These are phyloP conservation scores for Gyromitra esculenta DNA, from an alignment of 2,329 filamentous ascomycete genomes.

Conservation along the genomic window DNA sequence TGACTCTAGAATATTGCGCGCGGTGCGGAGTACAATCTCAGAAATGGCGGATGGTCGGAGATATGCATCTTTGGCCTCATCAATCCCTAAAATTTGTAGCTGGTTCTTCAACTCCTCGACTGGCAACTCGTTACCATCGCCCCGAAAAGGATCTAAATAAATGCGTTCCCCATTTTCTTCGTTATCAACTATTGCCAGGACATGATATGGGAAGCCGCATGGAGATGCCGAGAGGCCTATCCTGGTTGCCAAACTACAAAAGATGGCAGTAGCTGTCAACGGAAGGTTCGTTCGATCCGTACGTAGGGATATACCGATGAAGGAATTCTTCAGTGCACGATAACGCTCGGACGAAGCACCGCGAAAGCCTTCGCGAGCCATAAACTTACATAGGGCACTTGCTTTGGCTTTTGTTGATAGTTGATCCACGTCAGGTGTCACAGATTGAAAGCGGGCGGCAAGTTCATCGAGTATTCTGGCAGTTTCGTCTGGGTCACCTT, in stretches of 20 bases:
- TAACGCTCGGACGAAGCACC: conserved; percentile 73
- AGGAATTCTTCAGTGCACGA: conserved; percentile 83
- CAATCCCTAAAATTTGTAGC: conserved; percentile 62
- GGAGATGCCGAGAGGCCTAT: conserved; percentile 80
- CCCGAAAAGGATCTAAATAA: conserved; percentile 47
- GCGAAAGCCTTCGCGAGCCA: conserved; percentile 74
- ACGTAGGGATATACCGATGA: conserved; percentile 82
- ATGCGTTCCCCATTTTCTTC: conserved; percentile 61
- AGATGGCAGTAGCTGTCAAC: conserved; percentile 86
- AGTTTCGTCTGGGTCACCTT: conserved; percentile 75
- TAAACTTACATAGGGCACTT: conserved; percentile 72
- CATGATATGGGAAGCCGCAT: conserved; percentile 84
- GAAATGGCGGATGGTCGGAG: conserved; percentile 72
- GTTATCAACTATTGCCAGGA: conserved; percentile 77
- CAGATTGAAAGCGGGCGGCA: conserved; percentile 67
- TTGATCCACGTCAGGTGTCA: conserved; percentile 66
- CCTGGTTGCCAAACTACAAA: conserved; percentile 78
- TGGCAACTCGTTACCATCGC: conserved; percentile 39
- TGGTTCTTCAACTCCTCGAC: conserved; percentile 58
- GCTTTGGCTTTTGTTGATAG: conserved; percentile 75
- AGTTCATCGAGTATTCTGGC: conserved; percentile 72
- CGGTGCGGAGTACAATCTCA: conserved; percentile 77
- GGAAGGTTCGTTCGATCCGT: conserved; percentile 79
- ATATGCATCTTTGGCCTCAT: conserved; percentile 62
- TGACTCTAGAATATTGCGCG: conserved; percentile 81